Evolutionary conservation across 257 asterid species (phyloP), one percentile per base, ranked within the genome.

Genomic region (Scutellaria galericulata): DNA sequence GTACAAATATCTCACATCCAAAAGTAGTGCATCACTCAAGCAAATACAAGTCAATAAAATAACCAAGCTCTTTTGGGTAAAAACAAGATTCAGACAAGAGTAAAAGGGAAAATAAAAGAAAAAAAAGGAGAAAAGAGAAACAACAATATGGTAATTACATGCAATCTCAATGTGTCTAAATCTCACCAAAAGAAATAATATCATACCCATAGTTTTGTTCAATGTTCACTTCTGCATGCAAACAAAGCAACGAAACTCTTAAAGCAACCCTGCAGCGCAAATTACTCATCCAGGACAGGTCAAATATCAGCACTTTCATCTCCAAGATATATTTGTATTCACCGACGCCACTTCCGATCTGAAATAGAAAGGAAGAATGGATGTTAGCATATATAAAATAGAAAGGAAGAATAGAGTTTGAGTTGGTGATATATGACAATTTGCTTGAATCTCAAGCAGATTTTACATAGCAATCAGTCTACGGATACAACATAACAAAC

Each of bases 311-410:
- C 70, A 50, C 68, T 79, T 59, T 20, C 54, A 66, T 39, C 71
- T 67, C 71, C 65, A 53, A 40, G 22, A 71, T 66, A 58, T 71
- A 58, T 71, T 46, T 20, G 51, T 47, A 10, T 44, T 89, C 76
- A 92, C 82, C 96, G 83, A 80, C 84, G 75, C 98, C 98, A 92
- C 75, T 85, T 92, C 82, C 86, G 88, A 71, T 90, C 98, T 92
- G 93, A 68, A 66, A 40, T 18, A 18, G 18, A 18, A 18, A 18
- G 18, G 18, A 18, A 18, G 18, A 18, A 18, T 18, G 18, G 56
- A 22, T 46, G 6, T 31, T 2, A 7, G 35, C 18, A 53, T 37
- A 58, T 15, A 12, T 59, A 58, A 47, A 57, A 15, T 59, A 70
- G 24, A 5, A 37, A 24, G n/a, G 11, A 31, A 31, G 37, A 31